Evolutionary conservation across 495 filamentous ascomycete genomes (phyloP), one percentile per base, ranked within the genome.

Genomic region (Podospora bellae-mahoneyi): DNA sequence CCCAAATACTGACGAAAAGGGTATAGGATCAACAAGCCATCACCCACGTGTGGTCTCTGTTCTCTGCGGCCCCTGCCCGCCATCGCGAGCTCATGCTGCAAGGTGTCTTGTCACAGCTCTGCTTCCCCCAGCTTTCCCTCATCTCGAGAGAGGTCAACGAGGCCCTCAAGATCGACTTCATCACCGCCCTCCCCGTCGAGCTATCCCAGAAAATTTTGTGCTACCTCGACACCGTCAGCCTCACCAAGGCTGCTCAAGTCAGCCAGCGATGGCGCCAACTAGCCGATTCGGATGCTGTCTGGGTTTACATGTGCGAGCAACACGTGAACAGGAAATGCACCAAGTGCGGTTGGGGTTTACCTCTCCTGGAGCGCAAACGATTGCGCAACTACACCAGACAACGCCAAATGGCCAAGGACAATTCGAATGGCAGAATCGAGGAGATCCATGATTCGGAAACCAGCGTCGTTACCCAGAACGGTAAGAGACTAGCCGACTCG

Each of bases 301-400:
- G 95, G 95, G 94, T 97, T 71, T 90, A 89, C 65, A 98, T 99
- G 94, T 99, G 95, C 74, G 94, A 97, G 80, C 95, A 99, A 74
- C 95, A 99, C 73, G 98, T 79, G 58, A 92, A 95, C 72, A 85
- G 94, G 62, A 98, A 97, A 76, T 99, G 95, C 79, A 93, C 89
- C 61, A 97, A 97, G 75, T 99, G 95, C 74, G 94, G 96, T 18
- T 97, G 92, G 93, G 95, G 95, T 3, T 77, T 99, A 60, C 95
- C 95, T 58, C 81, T 95, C 60, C 77, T 99, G 65, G 95, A 98
- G 72, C 85, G 92, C 67, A 97, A 96, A 77, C 86, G 91, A 74
- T 79, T 99, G 55, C 86, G 92, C 39, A 94, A 92, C 68, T 90
- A 92, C 70, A 97, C 95, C 76, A 86, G 92, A 62, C 90, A 95